phyloP scores from a whole-genome alignment of 2,329 filamentous ascomycete species.

The Arthrocladium fulminans region DNA sequence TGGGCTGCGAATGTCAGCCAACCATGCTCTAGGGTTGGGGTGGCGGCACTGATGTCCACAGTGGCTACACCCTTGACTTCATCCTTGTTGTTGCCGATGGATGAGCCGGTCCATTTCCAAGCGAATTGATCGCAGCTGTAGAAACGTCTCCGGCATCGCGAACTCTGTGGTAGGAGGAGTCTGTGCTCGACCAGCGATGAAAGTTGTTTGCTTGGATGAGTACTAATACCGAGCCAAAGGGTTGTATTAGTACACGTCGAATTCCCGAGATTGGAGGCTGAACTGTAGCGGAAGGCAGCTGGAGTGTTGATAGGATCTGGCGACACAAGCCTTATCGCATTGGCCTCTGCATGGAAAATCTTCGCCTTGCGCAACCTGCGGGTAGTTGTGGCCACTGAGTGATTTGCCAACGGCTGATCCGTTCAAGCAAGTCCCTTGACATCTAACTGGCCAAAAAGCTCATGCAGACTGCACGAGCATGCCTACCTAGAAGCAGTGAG shows the following conservation, averaged over 20 bases:
- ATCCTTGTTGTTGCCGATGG: constrained; percentile 11
- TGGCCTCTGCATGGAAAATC: constrained; percentile 16
- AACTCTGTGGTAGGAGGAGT: constrained; percentile 14
- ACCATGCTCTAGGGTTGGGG: constrained; percentile 16
- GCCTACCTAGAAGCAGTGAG: background rate
- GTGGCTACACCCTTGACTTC: constrained; percentile 16
- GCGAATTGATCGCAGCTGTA: constrained; percentile 17
- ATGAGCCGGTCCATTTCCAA: constrained; percentile 18
- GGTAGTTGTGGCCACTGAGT: constrained; percentile 16
- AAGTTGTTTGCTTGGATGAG: constrained; percentile 17
- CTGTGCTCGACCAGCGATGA: constrained; percentile 13
- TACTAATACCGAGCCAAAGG: constrained; percentile 12
- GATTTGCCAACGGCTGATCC: constrained; percentile 7
- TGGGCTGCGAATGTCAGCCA: constrained; percentile 8
- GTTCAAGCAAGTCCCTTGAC: constrained; percentile 11
- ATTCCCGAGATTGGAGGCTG: constrained; percentile 15
- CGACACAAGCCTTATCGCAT: constrained; percentile 12
- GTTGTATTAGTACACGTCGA: background rate
- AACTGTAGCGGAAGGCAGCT: too few species aligned
- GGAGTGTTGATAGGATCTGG: constrained; percentile 19
- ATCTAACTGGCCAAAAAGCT: background rate
- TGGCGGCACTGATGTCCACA: constrained; percentile 11
- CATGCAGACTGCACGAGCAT: constrained; percentile 2
- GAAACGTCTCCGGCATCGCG: constrained; percentile 13
- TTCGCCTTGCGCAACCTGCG: constrained; percentile 12